phyloP scores from a whole-genome alignment of 805 yeast species.

The Yarrowia divulgata region DNA sequence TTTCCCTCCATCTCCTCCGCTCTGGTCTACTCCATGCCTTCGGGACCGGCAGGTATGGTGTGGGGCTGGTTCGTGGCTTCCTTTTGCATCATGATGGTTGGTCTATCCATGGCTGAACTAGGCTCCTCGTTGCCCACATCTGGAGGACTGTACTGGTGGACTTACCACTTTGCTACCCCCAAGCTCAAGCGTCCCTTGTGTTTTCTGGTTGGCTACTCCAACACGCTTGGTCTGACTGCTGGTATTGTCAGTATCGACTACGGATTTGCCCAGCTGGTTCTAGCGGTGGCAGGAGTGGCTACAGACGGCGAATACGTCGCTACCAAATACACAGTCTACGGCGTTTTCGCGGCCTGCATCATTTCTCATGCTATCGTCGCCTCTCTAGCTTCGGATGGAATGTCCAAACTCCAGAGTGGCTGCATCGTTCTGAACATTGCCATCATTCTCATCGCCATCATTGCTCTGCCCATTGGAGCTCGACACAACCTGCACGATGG shows the following conservation, averaged over 20 bases:
- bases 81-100: conserved; percentile 62
- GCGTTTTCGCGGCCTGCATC: conserved; percentile 69
- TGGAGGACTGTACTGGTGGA: conserved; percentile 77
- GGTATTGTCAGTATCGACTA: conserved; percentile 73
- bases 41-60: conserved; percentile 69
- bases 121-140: conserved; percentile 76
- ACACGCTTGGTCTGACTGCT: conserved; percentile 69
- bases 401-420: conserved; percentile 66
- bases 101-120: conserved; percentile 69
- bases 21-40: conserved; percentile 60
- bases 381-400: conserved; percentile 61
- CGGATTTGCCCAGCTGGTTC: conserved; percentile 69
- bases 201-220: conserved; percentile 70
- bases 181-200: conserved; percentile 59
- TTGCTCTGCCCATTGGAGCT: conserved; percentile 44
- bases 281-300: conserved; percentile 51
- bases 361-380: conserved; percentile 61
- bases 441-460: conserved; percentile 59
- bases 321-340: conserved; percentile 63
- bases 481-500: conserved; percentile 56
- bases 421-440: conserved; percentile 63
- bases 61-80: conserved; percentile 79
- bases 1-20: conserved; percentile 65
- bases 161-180: conserved; percentile 69
- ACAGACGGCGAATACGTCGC: conserved; percentile 63